phyloP scores from a whole-genome alignment of 768 basidiomycete species.

The Phallus indusiatus region DNA sequence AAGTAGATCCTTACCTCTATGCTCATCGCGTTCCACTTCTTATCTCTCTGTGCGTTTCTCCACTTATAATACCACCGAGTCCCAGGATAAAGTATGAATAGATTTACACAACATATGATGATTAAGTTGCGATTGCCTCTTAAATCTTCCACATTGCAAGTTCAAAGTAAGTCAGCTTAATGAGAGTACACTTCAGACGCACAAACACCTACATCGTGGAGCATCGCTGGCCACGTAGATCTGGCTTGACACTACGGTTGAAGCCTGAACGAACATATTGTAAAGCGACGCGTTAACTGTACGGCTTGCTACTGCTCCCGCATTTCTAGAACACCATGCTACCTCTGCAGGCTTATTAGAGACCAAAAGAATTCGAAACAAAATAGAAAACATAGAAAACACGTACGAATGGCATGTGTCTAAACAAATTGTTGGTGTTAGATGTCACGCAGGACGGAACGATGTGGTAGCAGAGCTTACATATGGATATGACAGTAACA shows the following conservation, averaged over 20 bases:
- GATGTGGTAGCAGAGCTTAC: slow-evolving; percentile 14
- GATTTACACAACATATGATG: slow-evolving; percentile 39
- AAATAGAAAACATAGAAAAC: background rate
- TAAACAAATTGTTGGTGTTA: too few species aligned
- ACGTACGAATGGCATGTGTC: slow-evolving; percentile 35
- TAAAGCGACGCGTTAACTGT: slow-evolving; percentile 53
- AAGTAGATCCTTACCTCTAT: slow-evolving; percentile 18
- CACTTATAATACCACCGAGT: slow-evolving; percentile 49
- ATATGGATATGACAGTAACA: slow-evolving; percentile 35
- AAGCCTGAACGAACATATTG: slow-evolving; percentile 46
- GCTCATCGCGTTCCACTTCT: slow-evolving; percentile 51
- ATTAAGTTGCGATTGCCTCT: slow-evolving; percentile 53
- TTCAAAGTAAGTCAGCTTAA: background rate
- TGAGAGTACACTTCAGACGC: background rate
- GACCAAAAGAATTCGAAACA: background rate
- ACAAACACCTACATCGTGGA: slow-evolving; percentile 33
- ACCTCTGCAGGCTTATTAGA: slow-evolving; percentile 37
- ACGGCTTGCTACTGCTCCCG: slow-evolving; percentile 48
- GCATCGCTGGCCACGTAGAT: slow-evolving; percentile 52
- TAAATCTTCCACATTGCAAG: too few species aligned
- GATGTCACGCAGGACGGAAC: slow-evolving; percentile 16
- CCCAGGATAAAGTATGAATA: slow-evolving; percentile 41
- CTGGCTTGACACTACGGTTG: slow-evolving; percentile 37
- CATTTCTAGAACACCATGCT: slow-evolving; percentile 51
- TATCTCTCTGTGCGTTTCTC: slow-evolving; percentile 45